Conservation (phyloP, 192 early-diverging fungal genomes). For the Backusella macrospora region DNA sequence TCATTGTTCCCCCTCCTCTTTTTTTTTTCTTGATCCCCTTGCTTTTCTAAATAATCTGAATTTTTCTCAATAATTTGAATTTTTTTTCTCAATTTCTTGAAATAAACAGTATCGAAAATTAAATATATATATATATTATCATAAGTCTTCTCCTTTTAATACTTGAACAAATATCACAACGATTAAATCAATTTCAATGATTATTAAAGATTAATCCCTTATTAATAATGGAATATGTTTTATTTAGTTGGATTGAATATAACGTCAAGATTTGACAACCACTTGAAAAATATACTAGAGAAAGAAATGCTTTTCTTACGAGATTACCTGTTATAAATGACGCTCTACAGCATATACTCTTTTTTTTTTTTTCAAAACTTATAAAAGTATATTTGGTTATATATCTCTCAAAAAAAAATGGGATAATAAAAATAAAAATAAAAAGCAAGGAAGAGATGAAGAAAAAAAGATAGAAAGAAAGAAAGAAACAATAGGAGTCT, state of each 20-base stretch:
- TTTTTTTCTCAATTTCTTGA: too few relatives aligned
- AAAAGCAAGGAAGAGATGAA: background rate
- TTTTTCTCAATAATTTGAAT: too few relatives aligned
- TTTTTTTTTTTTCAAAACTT: background rate
- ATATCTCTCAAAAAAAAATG: background rate
- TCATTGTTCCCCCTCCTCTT: too few relatives aligned
- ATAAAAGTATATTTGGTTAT: background rate
- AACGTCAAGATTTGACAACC: background rate
- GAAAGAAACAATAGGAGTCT: background rate
- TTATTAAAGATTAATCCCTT: background rate
- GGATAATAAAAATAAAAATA: background rate
- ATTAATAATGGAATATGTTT: conserved; percentile 5
- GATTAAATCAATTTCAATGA: background rate
- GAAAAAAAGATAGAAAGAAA: background rate
- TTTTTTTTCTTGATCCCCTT: too few relatives aligned
- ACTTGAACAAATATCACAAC: background rate
- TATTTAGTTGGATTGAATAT: conserved; percentile 1
- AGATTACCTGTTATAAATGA: too few relatives aligned
- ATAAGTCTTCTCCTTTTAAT: background rate
- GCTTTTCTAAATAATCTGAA: too few relatives aligned
- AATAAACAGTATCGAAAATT: too few relatives aligned
- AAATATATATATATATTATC: too few relatives aligned
- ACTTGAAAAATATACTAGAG: background rate
- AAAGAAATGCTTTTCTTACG: background rate
- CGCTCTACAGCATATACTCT: too few relatives aligned